Conservation (phyloP, 768 basidiomycete genomes). For the Astraeus odoratus region DNA sequence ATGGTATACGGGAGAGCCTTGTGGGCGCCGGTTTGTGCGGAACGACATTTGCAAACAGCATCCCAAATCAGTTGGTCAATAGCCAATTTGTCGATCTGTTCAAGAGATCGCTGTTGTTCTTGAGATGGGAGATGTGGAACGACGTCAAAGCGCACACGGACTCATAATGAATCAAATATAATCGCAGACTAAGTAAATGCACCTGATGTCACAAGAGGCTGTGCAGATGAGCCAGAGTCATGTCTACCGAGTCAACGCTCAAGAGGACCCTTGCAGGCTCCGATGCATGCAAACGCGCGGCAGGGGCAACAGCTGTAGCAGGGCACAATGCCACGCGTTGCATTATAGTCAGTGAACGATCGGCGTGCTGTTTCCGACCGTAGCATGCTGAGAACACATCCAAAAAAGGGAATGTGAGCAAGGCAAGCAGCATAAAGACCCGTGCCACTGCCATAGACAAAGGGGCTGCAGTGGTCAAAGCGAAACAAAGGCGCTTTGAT, state of each 20-base stretch:
- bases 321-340: too few species aligned
- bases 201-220: neutral
- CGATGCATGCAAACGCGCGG: too few species aligned
- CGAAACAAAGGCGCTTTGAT: constrained; percentile 10
- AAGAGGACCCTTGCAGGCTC: too few species aligned
- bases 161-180: neutral
- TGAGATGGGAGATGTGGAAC: neutral
- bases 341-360: too few species aligned
- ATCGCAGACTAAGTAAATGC: too few species aligned
- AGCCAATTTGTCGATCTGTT: neutral
- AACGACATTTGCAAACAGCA: neutral
- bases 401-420: constrained; percentile 18
- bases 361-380: too few species aligned
- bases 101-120: neutral
- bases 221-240: neutral
- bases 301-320: too few species aligned
- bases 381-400: too few species aligned
- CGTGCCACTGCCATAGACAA: constrained; percentile 4
- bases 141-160: neutral
- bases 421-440: neutral
- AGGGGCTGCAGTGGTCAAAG: constrained; percentile 6
- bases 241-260: too few species aligned
- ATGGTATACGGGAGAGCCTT: neutral
- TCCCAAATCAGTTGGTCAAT: neutral
- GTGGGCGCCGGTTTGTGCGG: neutral